Conservation (phyloP, 345 rosid species). For the Syzygium jambos region DNA sequence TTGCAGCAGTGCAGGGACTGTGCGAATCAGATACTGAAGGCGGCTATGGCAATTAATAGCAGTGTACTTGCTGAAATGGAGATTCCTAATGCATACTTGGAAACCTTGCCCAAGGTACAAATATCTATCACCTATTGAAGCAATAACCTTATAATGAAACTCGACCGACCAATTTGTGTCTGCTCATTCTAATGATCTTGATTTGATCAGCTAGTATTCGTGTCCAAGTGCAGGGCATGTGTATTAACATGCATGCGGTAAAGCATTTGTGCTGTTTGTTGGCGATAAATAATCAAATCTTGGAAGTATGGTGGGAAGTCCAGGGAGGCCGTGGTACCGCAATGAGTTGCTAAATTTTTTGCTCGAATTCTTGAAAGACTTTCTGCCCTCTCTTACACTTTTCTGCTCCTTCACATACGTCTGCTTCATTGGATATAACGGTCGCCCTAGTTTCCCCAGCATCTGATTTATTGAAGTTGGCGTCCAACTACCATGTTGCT, state of each 20-base stretch:
- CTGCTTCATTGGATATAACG: not conserved
- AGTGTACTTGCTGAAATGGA: constrained; percentile 91
- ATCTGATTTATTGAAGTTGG: not conserved
- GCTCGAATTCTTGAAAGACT: not conserved
- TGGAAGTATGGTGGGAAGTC: not conserved
- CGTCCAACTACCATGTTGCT: not conserved
- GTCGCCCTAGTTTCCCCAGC: not conserved
- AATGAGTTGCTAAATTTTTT: not conserved
- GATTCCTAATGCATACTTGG: constrained; percentile 81
- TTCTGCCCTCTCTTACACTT: not conserved
- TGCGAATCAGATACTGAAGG: constrained; percentile 88
- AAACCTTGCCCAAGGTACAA: constrained; percentile 78
- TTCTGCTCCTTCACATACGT: not conserved
- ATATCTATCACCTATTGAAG: not conserved
- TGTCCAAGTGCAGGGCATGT: not conserved
- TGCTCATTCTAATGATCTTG: not conserved
- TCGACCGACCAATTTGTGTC: not conserved
- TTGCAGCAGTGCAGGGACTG: constrained; percentile 84
- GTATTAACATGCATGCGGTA: not conserved
- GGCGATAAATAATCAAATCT: not conserved
- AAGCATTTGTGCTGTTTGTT: not conserved
- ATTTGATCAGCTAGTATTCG: not conserved
- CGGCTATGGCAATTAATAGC: constrained; percentile 94
- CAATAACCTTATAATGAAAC: not conserved
- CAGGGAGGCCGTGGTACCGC: not conserved